Base-by-base conservation (phyloP, 2,329 filamentous ascomycete species). In the Metarhizium guizhouense region DNA sequence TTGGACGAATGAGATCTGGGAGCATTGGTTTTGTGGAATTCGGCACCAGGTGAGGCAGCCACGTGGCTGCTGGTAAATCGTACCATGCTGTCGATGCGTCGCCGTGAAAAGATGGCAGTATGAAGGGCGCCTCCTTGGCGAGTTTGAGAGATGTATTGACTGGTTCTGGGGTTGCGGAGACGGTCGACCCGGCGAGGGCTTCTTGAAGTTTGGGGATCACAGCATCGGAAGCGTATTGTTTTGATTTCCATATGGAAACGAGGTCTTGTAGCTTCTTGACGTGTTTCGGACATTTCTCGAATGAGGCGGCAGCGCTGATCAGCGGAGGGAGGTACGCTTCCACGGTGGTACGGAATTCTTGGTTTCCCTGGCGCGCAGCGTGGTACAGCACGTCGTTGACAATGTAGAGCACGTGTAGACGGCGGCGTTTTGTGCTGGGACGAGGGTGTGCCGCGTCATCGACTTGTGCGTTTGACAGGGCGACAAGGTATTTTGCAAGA, bases 351-450 rank as follows among this genome's bases (percentile, higher is more conserved):
- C 77, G 78, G 61, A 90, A 78, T 56, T 76, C 72, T 53, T 76
- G 70, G 47, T 78, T 72, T 53, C 77, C 72, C 47, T 74, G 74
- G 51, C 77, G 74, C 58, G 81, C 74, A 56, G 79, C 75, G 65
- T 92, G 86, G 66, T 91, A 85, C 29, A 95, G 76, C 30, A 89
- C 73, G 69, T 96, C 91, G 70, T 84, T 92, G 58, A 94, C 64
- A 47, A 95, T 71, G 68, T 93, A 92, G 6, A 95, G 76, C 6
- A 94, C 70, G 69, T 93, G 85, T 14, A 95, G 76, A 16, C 86
- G 81, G 64, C 83, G 87, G 58, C 89, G 82, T 66, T 83, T 85
- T 36, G 79, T 72, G 51, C 85, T 88, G 3, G 82, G 76, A 56
- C 65, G 59, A 2, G 82, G 75, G 54, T 62, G 64, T 54, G 62